These are phyloP conservation scores for Komagataella pastoris DNA, from an alignment of 805 yeast species.

Conservation along the genomic window DNA sequence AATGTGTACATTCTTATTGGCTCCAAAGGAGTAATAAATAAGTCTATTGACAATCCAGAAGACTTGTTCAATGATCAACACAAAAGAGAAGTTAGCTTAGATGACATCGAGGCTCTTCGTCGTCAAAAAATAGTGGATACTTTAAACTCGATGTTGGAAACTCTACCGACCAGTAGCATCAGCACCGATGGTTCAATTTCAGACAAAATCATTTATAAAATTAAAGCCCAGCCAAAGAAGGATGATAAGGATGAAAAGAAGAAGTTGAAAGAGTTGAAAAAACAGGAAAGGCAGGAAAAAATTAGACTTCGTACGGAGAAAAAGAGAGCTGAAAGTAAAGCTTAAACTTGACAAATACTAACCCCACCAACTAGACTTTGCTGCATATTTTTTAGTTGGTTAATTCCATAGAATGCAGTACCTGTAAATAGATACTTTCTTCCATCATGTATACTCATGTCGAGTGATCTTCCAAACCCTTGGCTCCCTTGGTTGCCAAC, in stretches of 20 bases:
- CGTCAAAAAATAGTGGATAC: constrained; percentile 19
- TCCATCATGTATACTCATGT: neutral
- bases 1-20: constrained; percentile 27
- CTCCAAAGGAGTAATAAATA: constrained; percentile 15
- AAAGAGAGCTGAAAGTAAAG: constrained; percentile 5
- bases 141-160: constrained; percentile 14
- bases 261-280: constrained; percentile 17
- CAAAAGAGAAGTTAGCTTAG: neutral
- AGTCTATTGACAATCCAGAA: constrained; percentile 9
- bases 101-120: constrained; percentile 17
- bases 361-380: neutral
- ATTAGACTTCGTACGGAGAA: constrained; percentile 8
- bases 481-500: neutral
- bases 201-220: constrained; percentile 9
- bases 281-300: constrained; percentile 21
- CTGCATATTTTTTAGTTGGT: neutral
- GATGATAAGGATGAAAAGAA: constrained; percentile 13
- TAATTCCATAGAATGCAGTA: neutral
- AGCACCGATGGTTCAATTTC: constrained; percentile 10
- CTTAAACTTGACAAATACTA: neutral
- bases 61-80: neutral
- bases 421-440: neutral
- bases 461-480: neutral
- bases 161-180: constrained; percentile 10
- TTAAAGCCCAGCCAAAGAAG: constrained; percentile 4